Conservation (phyloP, 441 rosid genomes). For the Biscutella laevigata region DNA sequence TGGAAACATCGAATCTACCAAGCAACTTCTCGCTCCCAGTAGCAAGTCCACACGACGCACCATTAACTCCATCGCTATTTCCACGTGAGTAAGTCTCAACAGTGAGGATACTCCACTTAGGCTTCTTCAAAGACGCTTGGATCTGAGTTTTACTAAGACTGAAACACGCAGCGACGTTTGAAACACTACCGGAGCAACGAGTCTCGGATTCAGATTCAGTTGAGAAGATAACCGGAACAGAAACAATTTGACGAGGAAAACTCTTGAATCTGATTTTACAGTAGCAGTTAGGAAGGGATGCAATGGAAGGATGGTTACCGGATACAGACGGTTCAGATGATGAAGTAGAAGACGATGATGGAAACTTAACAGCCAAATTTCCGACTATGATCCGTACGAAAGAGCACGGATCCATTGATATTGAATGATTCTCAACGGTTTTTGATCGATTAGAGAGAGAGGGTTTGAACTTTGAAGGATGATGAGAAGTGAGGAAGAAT, state of each 20-base stretch:
- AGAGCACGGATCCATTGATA: conserved; percentile 82
- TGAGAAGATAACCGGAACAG: conserved; percentile 25
- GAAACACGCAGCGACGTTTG: conserved; percentile 52
- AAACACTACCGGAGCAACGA: conserved; percentile 22
- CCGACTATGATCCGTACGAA: conserved; percentile 71
- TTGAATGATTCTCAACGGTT: background rate
- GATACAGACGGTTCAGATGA: conserved; percentile 36
- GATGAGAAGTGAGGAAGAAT: conserved; percentile 7
- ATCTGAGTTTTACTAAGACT: conserved; percentile 53
- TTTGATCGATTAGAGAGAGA: conserved; percentile 6
- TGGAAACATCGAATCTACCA: conserved; percentile 57
- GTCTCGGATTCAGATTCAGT: conserved; percentile 34
- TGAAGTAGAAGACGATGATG: conserved; percentile 36
- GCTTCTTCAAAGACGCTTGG: conserved; percentile 38
- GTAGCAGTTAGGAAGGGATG: conserved; percentile 46
- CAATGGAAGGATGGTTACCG: conserved; percentile 35
- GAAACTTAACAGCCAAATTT: conserved; percentile 63
- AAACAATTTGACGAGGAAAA: conserved; percentile 51
- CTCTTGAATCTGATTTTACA: conserved; percentile 62
- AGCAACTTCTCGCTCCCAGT: conserved; percentile 41
- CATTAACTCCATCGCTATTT: conserved; percentile 37
- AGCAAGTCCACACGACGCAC: conserved; percentile 63
- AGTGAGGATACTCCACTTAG: conserved; percentile 36
- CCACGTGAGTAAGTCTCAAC: conserved; percentile 40
- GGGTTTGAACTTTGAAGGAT: conserved; percentile 1